Evolutionary conservation across 163 green algal genomes (phyloP), one percentile per base, ranked within the genome.

Genomic region (Chlamydomonas reinhardtii): DNA sequence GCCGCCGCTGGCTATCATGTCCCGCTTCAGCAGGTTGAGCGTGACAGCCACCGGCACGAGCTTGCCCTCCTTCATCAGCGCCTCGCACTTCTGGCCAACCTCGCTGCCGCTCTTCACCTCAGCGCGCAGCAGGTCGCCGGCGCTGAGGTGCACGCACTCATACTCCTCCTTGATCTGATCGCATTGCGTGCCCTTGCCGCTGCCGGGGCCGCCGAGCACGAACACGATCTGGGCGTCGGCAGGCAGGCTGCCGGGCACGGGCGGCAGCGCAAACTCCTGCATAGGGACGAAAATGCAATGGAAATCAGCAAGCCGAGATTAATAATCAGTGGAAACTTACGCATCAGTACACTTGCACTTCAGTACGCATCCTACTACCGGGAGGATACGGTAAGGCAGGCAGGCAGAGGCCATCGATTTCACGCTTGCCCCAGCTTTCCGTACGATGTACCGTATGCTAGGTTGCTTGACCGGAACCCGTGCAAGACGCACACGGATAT

Each of bases 121-220:
- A 1, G 89, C 95, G 5, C 95, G 90, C 75, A 98, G 92, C 90
- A 98, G 87, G 90, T 98, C 95, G 17, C 95, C 94, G 22, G 94
- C 95, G 29, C 93, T 96, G 69, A 97, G 85, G 90, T 97, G 95
- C 68, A 92, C 91, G 52, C 89, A 90, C 24, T 89, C 90, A 76
- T 94, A 97, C 64, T 94, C 89, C 2, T 71, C 87, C 85, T 96
- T 94, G 66, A 97, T 96, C 34, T 86, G 84, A 54, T 92, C 91
- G 69, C 94, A 97, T 83, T 98, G 95, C 19, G 95, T 97, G 87
- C 94, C 94, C 82, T 97, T 97, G 89, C 94, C 94, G 54, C 86
- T 92, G 87, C 94, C 94, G 66, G 94, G 94, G 20, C 94, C 81
- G 54, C 88, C 93, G 61, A 96, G 90, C 64, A 96, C 92, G 85